Evolutionary conservation across 768 basidiomycete species (phyloP).

Genomic region (Kwoniella sp.): DNA sequence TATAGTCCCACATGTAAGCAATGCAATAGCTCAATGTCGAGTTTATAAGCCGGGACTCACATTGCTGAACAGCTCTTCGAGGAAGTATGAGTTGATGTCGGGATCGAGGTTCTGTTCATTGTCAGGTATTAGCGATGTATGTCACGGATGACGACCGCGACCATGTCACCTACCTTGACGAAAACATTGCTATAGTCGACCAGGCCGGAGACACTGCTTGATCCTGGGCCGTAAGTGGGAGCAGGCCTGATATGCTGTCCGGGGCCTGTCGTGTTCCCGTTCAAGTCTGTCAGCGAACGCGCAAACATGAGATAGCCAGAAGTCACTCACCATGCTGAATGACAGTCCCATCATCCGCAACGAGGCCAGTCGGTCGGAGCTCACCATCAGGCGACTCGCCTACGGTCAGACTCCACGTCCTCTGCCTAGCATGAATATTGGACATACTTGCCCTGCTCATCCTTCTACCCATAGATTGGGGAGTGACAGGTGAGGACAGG

Average conservation of each 20-base stretch:
- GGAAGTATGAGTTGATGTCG: conserved; percentile 43
- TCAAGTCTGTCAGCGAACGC: conserved; percentile 5
- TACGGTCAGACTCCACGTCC: conserved; percentile 39
- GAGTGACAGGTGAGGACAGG: conserved; percentile 3
- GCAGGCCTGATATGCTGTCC: conserved; percentile 48
- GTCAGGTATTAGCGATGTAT: not conserved
- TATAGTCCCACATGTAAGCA: no score
- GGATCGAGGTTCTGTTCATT: conserved; percentile 41
- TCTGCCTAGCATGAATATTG: conserved; percentile 13
- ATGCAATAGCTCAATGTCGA: no score
- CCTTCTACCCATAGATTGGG: conserved; percentile 8
- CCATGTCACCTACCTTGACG: conserved; percentile 37
- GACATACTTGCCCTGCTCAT: conserved; percentile 14
- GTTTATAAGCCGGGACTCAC: no score
- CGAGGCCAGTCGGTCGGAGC: conserved; percentile 32
- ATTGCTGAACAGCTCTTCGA: conserved; percentile 34
- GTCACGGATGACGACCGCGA: not conserved
- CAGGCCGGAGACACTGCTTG: conserved; percentile 41
- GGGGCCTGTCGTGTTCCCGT: conserved; percentile 26
- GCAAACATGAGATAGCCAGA: not conserved
- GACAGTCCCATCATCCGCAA: conserved; percentile 37
- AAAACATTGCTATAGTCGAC: conserved; percentile 47
- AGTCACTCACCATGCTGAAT: conserved; percentile 42
- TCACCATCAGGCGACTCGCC: conserved; percentile 30
- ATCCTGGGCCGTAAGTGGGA: conserved; percentile 39